Conservation (phyloP, 345 rosid species). For the Ceriops tagal region DNA sequence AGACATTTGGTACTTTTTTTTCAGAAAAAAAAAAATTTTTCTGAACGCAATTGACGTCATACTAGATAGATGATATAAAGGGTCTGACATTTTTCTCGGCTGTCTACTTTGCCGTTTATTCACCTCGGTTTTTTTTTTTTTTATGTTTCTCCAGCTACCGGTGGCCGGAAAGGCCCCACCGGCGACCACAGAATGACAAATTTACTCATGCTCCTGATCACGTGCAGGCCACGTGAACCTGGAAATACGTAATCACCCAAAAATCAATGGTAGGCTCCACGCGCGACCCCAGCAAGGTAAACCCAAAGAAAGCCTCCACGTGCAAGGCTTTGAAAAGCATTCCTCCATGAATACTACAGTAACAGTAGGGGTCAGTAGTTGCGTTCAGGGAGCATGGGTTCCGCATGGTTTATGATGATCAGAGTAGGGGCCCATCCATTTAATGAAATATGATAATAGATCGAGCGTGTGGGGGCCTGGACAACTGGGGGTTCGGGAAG, state of each 20-base stretch:
- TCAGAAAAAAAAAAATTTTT: too few relatives aligned
- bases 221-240: conserved; percentile 26
- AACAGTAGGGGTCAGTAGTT: conserved; percentile 3
- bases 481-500: conserved; percentile 20
- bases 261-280: conserved; percentile 14
- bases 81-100: too few relatives aligned
- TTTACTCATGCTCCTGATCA: neutral
- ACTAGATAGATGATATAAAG: too few relatives aligned
- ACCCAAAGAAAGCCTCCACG: conserved; percentile 18
- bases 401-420: neutral
- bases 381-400: conserved; percentile 17
- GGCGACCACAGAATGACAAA: too few relatives aligned
- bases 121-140: too few relatives aligned
- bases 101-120: too few relatives aligned
- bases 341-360: neutral
- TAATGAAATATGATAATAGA: neutral
- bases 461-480: neutral
- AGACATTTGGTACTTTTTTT: too few relatives aligned
- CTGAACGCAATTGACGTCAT: too few relatives aligned
- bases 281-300: neutral
- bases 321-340: conserved; percentile 19
- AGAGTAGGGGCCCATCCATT: neutral
- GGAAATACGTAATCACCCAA: conserved; percentile 1
- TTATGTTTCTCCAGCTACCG: neutral
- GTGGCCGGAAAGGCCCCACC: neutral